Percentiles rank a stretch among this genome's conserved stretches.
Evolutionary conservation across 2,329 filamentous ascomycete genomes (phyloP).

Genomic region (Knufia petricola): DNA sequence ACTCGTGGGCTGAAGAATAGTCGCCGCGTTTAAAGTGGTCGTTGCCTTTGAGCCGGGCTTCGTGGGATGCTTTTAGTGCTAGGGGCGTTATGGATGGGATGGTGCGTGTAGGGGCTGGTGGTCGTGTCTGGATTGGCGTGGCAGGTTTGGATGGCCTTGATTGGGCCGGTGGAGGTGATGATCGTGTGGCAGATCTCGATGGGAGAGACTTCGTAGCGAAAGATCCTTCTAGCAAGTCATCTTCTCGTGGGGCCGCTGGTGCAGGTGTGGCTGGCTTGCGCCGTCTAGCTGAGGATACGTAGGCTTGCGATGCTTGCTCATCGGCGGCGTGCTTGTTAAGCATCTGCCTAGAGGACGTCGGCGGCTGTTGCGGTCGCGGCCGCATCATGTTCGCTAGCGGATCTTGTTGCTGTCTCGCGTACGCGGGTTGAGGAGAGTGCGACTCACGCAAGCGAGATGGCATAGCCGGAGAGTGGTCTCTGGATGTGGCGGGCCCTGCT

Average conservation of each 20-base stretch:
- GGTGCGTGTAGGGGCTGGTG: slow-evolving; percentile 39
- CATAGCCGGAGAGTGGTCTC: slow-evolving; percentile 44
- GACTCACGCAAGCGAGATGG: slow-evolving; percentile 34
- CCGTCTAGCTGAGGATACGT: slow-evolving; percentile 75
- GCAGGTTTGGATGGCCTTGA: slow-evolving; percentile 29
- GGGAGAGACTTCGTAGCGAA: slow-evolving; percentile 19
- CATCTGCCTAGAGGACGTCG: slow-evolving; percentile 47
- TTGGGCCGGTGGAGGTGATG: slow-evolving; percentile 27
- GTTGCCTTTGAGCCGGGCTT: slow-evolving; percentile 68
- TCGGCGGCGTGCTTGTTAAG: slow-evolving; percentile 66
- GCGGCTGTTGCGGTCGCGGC: slow-evolving; percentile 27
- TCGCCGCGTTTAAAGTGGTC: slow-evolving; percentile 91
- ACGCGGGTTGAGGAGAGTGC: slow-evolving; percentile 38
- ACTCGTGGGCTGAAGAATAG: slow-evolving; percentile 73
- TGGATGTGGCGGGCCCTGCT: slow-evolving; percentile 16
- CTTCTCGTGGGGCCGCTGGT: slow-evolving; percentile 38
- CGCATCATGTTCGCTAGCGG: slow-evolving; percentile 21
- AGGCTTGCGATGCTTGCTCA: slow-evolving; percentile 71
- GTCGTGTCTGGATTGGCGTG: slow-evolving; percentile 36
- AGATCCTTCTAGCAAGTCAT: slow-evolving; percentile 54
- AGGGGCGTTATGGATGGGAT: slow-evolving; percentile 58
- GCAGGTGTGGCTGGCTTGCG: slow-evolving; percentile 52
- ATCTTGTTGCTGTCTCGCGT: slow-evolving; percentile 49
- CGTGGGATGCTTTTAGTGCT: slow-evolving; percentile 64
- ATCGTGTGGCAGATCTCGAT: slow-evolving; percentile 28